These are phyloP conservation scores for Pseudogymnoascus sp. DNA, from an alignment of 2,329 filamentous ascomycete genomes.

Conservation along the genomic window DNA sequence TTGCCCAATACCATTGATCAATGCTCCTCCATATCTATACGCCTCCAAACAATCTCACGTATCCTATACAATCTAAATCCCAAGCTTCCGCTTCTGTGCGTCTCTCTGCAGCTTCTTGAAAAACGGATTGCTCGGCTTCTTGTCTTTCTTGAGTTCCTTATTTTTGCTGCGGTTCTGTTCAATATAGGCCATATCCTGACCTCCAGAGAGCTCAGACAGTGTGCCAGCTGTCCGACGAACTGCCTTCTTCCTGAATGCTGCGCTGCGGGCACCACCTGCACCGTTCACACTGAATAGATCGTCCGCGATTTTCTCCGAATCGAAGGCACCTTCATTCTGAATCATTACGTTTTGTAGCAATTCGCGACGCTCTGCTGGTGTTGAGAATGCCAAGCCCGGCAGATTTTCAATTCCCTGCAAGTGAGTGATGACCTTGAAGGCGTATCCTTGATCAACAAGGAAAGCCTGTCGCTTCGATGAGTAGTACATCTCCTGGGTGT, in stretches of 20 bases:
- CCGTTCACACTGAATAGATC: conserved; percentile 53
- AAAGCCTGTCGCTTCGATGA: conserved; percentile 96
- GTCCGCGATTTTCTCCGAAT: conserved; percentile 62
- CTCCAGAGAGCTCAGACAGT: conserved; percentile 78
- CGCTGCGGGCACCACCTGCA: conserved; percentile 26
- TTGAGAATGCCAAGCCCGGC: conserved; percentile 70
- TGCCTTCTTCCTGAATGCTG: conserved; percentile 43
- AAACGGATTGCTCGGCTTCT: conserved; percentile 49
- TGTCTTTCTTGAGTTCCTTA: conserved; percentile 57
- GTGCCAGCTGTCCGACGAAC: conserved; percentile 77
- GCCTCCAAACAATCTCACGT: background rate
- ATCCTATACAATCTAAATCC: conserved; percentile 19
- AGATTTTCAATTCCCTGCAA: conserved; percentile 84
- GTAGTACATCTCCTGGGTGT: conserved; percentile 97
- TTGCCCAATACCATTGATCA: background rate
- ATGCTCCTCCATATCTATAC: background rate
- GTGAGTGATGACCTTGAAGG: conserved; percentile 97
- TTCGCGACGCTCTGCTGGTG: conserved; percentile 73
- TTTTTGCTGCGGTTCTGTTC: conserved; percentile 72
- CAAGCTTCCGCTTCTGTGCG: conserved; percentile 48
- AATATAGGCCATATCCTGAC: conserved; percentile 94
- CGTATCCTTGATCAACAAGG: conserved; percentile 94
- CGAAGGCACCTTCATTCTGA: conserved; percentile 69
- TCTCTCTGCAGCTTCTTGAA: conserved; percentile 62
- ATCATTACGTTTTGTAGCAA: conserved; percentile 83